A percentile compares a stretch with the other conserved stretches of the same genome.
These are phyloP conservation scores for Backusella liffmaniae DNA, from an alignment of 192 early-diverging fungal genomes.

Conservation along the genomic window DNA sequence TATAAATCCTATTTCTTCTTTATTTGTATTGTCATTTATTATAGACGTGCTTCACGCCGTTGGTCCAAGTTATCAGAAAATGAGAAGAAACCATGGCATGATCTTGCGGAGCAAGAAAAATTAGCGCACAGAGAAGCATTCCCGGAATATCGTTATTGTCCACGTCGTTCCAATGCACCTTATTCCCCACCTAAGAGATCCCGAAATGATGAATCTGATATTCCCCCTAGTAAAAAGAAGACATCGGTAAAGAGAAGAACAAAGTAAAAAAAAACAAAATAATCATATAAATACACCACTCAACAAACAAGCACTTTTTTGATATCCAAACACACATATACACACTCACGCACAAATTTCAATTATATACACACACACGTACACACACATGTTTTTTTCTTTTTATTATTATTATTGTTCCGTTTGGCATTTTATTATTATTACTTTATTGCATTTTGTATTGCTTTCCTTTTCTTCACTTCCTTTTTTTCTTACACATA, in stretches of 20 bases:
- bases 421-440: neutral
- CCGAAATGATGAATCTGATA: neutral
- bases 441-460: neutral
- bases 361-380: neutral
- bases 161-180: conserved; percentile 18
- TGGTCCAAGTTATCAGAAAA: conserved; percentile 33
- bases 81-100: conserved; percentile 39
- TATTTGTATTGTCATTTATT: neutral
- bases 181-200: conserved; percentile 6
- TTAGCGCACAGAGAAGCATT: conserved; percentile 38
- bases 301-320: neutral
- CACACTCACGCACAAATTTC: neutral
- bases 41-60: conserved; percentile 36
- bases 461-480: neutral
- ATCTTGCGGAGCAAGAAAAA: conserved; percentile 39
- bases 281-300: neutral
- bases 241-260: neutral
- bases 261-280: neutral
- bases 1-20: neutral
- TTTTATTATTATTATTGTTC: neutral
- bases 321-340: neutral
- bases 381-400: neutral
- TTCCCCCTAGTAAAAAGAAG: neutral
- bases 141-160: conserved; percentile 40
- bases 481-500: neutral